phyloP scores from a whole-genome alignment of 2,329 filamentous ascomycete genomes.

The Aspergillus floridensis region DNA sequence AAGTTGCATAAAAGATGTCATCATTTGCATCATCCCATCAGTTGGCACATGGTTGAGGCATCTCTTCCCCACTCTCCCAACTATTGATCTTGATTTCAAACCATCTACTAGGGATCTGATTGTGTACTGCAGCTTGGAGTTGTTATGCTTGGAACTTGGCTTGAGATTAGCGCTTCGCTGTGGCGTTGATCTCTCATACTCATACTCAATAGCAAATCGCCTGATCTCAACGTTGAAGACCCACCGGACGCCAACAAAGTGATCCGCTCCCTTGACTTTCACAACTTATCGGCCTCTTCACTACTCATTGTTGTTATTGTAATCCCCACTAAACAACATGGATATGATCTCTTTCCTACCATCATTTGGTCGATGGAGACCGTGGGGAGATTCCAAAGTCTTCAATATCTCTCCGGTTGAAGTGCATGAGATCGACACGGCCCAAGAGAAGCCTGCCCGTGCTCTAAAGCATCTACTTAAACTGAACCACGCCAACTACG shows the following conservation, averaged over 20 bases:
- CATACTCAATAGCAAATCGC: neutral
- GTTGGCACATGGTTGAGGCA: neutral
- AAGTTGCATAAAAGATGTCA: neutral
- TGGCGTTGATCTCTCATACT: neutral
- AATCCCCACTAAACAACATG: neutral
- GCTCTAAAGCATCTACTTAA: constrained; percentile 87
- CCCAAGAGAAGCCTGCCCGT: constrained; percentile 72
- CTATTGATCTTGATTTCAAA: neutral
- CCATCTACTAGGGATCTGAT: neutral
- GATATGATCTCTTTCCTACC: neutral
- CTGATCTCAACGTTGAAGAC: constrained; percentile 6
- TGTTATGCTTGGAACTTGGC: neutral
- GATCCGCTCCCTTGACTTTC: neutral
- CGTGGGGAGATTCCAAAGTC: constrained; percentile 18
- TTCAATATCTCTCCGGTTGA: constrained; percentile 64
- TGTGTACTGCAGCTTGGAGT: neutral
- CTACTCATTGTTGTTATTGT: neutral
- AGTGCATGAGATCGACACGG: constrained; percentile 75
- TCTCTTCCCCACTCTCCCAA: neutral
- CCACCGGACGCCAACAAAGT: neutral
- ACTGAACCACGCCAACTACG: constrained; percentile 87
- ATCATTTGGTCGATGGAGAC: neutral
- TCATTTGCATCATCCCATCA: neutral
- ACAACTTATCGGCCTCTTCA: neutral
- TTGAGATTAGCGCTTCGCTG: neutral